Evolutionary conservation across 2,329 filamentous ascomycete species (phyloP).

Genomic region (Claviceps africana): DNA sequence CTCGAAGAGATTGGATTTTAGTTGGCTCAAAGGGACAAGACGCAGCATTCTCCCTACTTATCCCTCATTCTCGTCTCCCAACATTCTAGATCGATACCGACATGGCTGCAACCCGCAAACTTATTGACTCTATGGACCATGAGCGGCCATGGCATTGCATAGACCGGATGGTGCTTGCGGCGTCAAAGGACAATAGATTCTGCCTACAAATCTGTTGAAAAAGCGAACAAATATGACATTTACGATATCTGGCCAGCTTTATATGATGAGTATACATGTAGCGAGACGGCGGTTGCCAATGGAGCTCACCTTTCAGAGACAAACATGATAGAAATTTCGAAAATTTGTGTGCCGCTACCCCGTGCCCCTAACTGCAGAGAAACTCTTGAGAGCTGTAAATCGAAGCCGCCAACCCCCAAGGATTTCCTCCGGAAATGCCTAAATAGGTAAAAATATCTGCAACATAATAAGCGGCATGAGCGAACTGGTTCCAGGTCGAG

Average conservation of each 20-base stretch:
- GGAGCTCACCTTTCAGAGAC: neutral
- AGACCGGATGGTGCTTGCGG: neutral
- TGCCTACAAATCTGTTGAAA: neutral
- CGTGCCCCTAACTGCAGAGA: neutral
- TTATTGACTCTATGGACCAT: neutral
- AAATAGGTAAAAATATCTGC: slow-evolving; percentile 56
- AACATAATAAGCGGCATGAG: slow-evolving; percentile 1
- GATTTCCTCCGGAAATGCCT: slow-evolving; percentile 45
- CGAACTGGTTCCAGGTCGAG: neutral
- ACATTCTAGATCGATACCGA: neutral
- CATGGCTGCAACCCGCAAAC: neutral
- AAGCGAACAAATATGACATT: neutral
- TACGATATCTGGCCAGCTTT: neutral
- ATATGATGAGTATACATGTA: neutral
- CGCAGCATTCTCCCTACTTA: neutral
- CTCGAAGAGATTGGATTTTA: slow-evolving; percentile 12
- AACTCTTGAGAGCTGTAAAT: slow-evolving; percentile 32
- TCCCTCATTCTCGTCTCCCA: neutral
- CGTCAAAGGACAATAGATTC: slow-evolving; percentile 3
- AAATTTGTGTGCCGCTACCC: neutral
- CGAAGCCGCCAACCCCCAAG: slow-evolving; percentile 47
- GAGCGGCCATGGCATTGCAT: neutral
- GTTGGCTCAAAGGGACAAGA: neutral
- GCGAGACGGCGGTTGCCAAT: neutral
- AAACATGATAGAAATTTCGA: neutral